Percentiles rank a stretch among this genome's conserved stretches.
Evolutionary conservation across 2,329 filamentous ascomycete species (phyloP).

Genomic region (Periconia sp.): DNA sequence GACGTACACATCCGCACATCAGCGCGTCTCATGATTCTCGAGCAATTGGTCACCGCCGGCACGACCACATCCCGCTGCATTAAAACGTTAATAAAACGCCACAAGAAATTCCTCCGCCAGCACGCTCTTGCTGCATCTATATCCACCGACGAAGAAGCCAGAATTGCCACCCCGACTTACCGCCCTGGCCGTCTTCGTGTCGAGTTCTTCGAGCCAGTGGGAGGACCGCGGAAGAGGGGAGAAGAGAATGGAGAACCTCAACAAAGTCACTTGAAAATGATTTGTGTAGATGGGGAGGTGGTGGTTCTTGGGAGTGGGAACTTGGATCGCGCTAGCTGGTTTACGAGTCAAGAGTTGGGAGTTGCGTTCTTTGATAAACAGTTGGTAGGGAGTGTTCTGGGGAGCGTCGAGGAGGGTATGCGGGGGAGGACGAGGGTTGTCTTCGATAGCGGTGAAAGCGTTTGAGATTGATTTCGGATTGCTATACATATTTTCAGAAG

Average conservation of each 20-base stretch:
- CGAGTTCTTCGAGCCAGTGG: conserved; percentile 56
- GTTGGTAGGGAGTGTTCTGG: conserved; percentile 39
- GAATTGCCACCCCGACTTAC: conserved; percentile 20
- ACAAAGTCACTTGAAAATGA: conserved; percentile 77
- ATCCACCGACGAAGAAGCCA: conserved; percentile 27
- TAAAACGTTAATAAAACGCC: conserved; percentile 58
- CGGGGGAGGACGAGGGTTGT: conserved; percentile 24
- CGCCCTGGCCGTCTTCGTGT: conserved; percentile 56
- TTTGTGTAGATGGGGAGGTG: conserved; percentile 68
- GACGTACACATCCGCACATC: conserved; percentile 69
- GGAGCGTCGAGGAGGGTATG: conserved; percentile 26
- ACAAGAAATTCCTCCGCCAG: conserved; percentile 43
- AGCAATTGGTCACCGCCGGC: conserved; percentile 78
- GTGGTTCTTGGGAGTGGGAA: conserved; percentile 78
- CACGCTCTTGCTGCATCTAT: background rate
- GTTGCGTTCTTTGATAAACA: conserved; percentile 56
- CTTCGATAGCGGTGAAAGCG: conserved; percentile 21
- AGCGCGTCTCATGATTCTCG: conserved; percentile 71
- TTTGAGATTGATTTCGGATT: too few species aligned
- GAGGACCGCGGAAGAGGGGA: conserved; percentile 25
- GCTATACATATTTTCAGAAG: too few species aligned
- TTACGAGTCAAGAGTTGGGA: conserved; percentile 81
- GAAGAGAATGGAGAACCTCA: conserved; percentile 59
- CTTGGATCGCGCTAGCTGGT: conserved; percentile 84
- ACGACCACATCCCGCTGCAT: conserved; percentile 71